Conservation (phyloP, 805 yeast species). For the Yarrowia yakushimensis region DNA sequence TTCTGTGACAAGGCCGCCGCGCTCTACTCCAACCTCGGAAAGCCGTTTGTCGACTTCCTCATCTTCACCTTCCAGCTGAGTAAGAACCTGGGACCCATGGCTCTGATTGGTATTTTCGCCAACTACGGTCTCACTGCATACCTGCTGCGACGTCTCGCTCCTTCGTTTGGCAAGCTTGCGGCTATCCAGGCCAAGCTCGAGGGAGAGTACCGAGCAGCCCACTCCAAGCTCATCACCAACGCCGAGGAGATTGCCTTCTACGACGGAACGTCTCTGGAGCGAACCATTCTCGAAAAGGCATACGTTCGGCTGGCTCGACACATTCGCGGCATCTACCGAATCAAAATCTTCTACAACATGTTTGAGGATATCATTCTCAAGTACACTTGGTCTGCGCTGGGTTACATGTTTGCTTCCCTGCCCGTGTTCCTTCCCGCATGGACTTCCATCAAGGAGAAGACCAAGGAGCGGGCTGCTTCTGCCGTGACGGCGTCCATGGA, state of each 20-base stretch:
- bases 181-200: conserved; percentile 73
- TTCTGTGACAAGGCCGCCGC: conserved; percentile 80
- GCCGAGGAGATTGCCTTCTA: conserved; percentile 94
- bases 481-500: conserved; percentile 29
- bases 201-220: conserved; percentile 85
- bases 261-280: conserved; percentile 81
- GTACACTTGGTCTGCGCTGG: conserved; percentile 92
- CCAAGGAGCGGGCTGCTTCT: conserved; percentile 33
- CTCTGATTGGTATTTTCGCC: conserved; percentile 73
- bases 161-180: conserved; percentile 77
- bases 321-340: conserved; percentile 51
- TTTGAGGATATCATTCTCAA: conserved; percentile 83
- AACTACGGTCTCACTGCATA: conserved; percentile 80
- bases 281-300: conserved; percentile 55
- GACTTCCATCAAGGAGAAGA: conserved; percentile 34
- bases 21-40: conserved; percentile 82
- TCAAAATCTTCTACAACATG: conserved; percentile 64
- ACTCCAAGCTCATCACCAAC: conserved; percentile 77
- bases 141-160: conserved; percentile 67
- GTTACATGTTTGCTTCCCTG: conserved; percentile 84
- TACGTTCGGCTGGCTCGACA: conserved; percentile 58
- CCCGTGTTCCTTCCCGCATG: conserved; percentile 70
- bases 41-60: conserved; percentile 81
- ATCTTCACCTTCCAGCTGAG: conserved; percentile 80
- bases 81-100: conserved; percentile 82